Base-by-base conservation (phyloP, 495 filamentous ascomycete species). In the Trichodelitschia bisporula region DNA sequence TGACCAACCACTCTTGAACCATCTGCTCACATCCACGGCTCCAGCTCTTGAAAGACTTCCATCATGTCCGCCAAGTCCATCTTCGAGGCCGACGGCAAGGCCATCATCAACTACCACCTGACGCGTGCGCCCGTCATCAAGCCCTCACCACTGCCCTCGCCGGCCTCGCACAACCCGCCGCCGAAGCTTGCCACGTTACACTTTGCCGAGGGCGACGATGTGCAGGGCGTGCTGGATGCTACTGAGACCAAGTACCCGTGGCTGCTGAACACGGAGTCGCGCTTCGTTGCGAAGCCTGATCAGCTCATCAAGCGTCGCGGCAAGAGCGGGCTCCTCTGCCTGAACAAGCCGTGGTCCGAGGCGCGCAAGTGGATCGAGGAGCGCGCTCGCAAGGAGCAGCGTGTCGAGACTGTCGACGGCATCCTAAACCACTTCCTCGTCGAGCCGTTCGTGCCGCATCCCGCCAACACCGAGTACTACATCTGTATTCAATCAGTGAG, bases 31-130 rank as follows among this genome's bases (percentile, higher is more conserved):
- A n/a, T n/a, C 14, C 18, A 27, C 32, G 33, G 25, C 30, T 36
- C 16, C 24, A 37, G 32, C 11, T 21, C 36, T 15, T 18, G 29
- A 23, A 18, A 21, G 39, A 19, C 41, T 35, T 48, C 62, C 48
- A 62, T 41, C 42, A 97, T 99, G 86, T 89, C 86, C 52, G 89
- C 86, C 55, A 99, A 99, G 59, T 73, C 84, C 36, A 93, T 99
- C 48, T 57, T 72, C 66, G 86, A 99, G 60, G 86, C 89, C 64
- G 86, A 99, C 60, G 86, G 86, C 69, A 99, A 99, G 75, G 86
- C 86, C 62, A 95, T 99, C 64, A 63, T 99, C 64, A 93, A 91
- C 74, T 99, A 92, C 65, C 86, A 99, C 69, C 83, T 99, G 63
- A 99, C 86, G 42, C 75, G 86, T 47, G 82, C 86, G 36, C 73